A percentile compares a stretch with the other conserved stretches of the same genome.
Conservation (phyloP, 2,329 filamentous ascomycete genomes). For the Aspergillus sclerotialis region DNA sequence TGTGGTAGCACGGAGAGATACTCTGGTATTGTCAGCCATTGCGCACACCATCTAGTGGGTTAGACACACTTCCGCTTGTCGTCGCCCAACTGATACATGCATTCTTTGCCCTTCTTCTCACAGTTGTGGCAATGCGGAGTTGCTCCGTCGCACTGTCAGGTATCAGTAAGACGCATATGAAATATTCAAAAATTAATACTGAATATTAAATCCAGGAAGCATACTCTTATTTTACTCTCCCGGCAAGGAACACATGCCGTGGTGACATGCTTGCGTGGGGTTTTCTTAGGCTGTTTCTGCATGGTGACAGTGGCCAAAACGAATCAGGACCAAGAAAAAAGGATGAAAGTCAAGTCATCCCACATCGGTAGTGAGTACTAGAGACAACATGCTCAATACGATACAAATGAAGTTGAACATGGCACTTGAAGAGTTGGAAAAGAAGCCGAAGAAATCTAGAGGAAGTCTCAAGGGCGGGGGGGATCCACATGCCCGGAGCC, state of each 20-base stretch:
- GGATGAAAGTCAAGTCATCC: not conserved
- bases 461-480: not conserved
- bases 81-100: constrained; percentile 34
- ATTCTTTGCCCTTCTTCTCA: constrained; percentile 30
- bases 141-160: constrained; percentile 28
- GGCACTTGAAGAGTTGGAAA: not conserved
- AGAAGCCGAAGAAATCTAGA: not conserved
- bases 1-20: constrained; percentile 29
- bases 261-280: constrained; percentile 37
- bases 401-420: not conserved
- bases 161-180: constrained; percentile 3
- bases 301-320: too few species aligned
- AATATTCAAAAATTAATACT: constrained; percentile 2
- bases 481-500: too few species aligned
- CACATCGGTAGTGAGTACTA: not conserved
- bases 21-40: constrained; percentile 13
- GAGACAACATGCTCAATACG: not conserved
- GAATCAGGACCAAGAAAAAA: not conserved
- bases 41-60: not conserved
- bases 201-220: constrained; percentile 6
- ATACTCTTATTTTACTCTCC: constrained; percentile 40
- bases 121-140: constrained; percentile 33
- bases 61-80: constrained; percentile 33
- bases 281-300: constrained; percentile 22
- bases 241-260: constrained; percentile 40